phyloP scores from a whole-genome alignment of 2,329 filamentous ascomycete species.

The Gremmenia infestans region DNA sequence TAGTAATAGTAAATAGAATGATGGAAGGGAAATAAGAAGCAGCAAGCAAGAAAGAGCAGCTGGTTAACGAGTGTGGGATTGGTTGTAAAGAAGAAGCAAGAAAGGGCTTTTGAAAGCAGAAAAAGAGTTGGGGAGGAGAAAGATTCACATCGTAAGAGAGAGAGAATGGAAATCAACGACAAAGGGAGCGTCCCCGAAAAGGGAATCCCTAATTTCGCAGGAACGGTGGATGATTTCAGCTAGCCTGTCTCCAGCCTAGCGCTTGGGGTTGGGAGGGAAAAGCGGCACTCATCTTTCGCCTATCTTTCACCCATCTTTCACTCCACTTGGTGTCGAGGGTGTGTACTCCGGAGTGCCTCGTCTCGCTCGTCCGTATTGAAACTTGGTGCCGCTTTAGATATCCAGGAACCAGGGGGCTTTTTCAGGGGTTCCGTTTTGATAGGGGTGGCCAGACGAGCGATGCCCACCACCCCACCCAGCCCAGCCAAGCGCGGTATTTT shows the following conservation, averaged over 20 bases:
- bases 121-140: conserved; percentile 13
- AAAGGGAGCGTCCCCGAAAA: conserved; percentile 1
- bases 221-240: not conserved
- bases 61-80: conserved; percentile 21
- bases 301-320: too few species aligned
- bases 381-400: too few species aligned
- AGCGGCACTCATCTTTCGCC: too few species aligned
- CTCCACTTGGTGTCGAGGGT: too few species aligned
- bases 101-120: conserved; percentile 8
- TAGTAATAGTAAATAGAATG: conserved; percentile 14
- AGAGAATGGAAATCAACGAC: conserved; percentile 4
- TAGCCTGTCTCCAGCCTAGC: not conserved
- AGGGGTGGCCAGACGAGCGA: not conserved
- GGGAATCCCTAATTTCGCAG: not conserved
- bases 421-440: not conserved
- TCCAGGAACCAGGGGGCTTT: not conserved
- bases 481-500: too few species aligned
- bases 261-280: not conserved
- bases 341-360: too few species aligned
- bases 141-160: conserved; percentile 4
- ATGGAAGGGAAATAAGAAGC: conserved; percentile 20
- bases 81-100: conserved; percentile 16
- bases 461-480: too few species aligned
- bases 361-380: too few species aligned
- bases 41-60: conserved; percentile 19